These are phyloP conservation scores for Russula griseocarnosa DNA, from an alignment of 768 basidiomycete species.

Conservation along the genomic window DNA sequence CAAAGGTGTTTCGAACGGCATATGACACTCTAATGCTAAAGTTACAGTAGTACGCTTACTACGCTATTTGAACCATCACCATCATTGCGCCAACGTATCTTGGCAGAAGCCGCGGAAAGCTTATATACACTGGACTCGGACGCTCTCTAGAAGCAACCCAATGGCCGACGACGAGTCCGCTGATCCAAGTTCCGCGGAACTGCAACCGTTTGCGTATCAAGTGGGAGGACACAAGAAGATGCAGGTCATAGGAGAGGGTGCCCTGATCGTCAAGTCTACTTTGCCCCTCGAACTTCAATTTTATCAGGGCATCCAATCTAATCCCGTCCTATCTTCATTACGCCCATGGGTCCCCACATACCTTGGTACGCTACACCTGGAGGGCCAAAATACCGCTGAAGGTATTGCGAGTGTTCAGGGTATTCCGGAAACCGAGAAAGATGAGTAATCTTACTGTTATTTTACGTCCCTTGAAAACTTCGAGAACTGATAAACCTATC, in stretches of 20 bases:
- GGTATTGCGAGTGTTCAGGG: constrained; percentile 28
- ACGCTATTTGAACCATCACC: not conserved
- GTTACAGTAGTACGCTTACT: not conserved
- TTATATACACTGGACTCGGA: not conserved
- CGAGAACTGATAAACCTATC: constrained; percentile 9
- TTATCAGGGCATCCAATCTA: constrained; percentile 54
- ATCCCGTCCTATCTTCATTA: constrained; percentile 43
- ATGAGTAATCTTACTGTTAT: constrained; percentile 37
- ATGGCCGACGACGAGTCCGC: constrained; percentile 10
- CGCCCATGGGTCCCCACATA: constrained; percentile 68
- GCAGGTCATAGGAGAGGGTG: constrained; percentile 64
- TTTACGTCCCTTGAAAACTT: not conserved
- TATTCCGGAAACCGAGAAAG: constrained; percentile 39
- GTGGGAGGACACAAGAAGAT: constrained; percentile 82
- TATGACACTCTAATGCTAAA: too few relatives aligned
- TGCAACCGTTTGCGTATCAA: constrained; percentile 48
- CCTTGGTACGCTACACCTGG: constrained; percentile 69
- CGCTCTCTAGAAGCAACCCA: not conserved
- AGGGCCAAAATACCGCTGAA: constrained; percentile 44
- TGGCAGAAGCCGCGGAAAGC: not conserved
- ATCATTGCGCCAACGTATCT: not conserved
- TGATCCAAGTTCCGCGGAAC: not conserved
- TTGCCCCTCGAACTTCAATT: constrained; percentile 62
- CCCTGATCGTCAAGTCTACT: constrained; percentile 78
- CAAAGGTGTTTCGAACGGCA: not conserved